phyloP scores from a whole-genome alignment of 2,329 filamentous ascomycete species.

The Paecilomyces sp. region DNA sequence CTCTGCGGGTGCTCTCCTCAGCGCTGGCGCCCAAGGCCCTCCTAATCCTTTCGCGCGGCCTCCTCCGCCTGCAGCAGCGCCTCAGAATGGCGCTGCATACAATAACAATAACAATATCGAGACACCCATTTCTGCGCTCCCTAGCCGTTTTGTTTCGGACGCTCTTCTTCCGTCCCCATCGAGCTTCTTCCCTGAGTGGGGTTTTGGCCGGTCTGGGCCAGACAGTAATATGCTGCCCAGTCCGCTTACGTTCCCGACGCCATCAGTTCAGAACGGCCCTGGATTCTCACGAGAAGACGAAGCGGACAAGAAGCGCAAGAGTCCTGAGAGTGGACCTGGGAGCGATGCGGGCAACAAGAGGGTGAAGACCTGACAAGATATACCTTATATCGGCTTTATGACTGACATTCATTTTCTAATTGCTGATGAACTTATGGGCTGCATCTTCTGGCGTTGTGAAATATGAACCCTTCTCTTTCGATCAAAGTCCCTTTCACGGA shows the following conservation, averaged over 20 bases:
- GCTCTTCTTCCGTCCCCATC: conserved; percentile 85
- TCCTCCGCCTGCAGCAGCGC: conserved; percentile 53
- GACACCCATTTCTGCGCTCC: conserved; percentile 89
- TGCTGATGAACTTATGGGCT: background rate
- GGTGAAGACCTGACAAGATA: conserved; percentile 27
- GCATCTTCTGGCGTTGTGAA: background rate
- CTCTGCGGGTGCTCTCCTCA: conserved; percentile 75
- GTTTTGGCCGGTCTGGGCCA: conserved; percentile 54
- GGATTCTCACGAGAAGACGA: conserved; percentile 37
- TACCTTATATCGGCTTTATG: background rate
- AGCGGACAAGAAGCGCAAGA: conserved; percentile 38
- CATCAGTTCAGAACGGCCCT: conserved; percentile 40
- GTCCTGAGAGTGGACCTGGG: conserved; percentile 28
- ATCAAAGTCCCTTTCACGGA: background rate
- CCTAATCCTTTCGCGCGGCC: conserved; percentile 94
- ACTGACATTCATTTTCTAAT: background rate
- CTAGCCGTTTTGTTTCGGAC: conserved; percentile 81
- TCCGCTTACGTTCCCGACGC: conserved; percentile 87
- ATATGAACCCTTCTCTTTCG: background rate
- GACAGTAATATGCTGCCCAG: conserved; percentile 86
- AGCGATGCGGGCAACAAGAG: conserved; percentile 29
- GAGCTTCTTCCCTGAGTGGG: conserved; percentile 89
- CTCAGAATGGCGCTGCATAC: conserved; percentile 37
- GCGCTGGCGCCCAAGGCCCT: conserved; percentile 83
- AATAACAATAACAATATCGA: conserved; percentile 41